Conservation (phyloP, 495 filamentous ascomycete species). For the Xylaria acuta region DNA sequence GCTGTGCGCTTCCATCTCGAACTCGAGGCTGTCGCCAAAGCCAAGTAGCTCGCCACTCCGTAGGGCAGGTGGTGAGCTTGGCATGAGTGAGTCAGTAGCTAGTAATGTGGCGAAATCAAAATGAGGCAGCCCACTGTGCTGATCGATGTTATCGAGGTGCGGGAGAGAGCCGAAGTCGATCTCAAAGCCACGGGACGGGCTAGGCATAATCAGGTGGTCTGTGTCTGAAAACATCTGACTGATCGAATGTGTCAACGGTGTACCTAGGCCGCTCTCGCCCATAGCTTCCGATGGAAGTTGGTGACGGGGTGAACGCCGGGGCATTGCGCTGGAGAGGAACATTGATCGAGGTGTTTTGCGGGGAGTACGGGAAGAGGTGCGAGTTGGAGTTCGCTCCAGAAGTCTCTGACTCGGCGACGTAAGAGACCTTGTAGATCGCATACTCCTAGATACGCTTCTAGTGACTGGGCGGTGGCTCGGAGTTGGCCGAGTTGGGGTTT, state of each 20-base stretch:
- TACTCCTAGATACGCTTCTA: constrained; percentile 60
- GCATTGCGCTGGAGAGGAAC: constrained; percentile 30
- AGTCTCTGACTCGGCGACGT: constrained; percentile 45
- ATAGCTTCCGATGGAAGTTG: constrained; percentile 48
- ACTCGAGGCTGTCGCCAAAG: constrained; percentile 27
- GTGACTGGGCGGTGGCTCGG: constrained; percentile 64
- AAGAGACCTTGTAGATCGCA: constrained; percentile 48
- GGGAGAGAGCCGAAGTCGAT: constrained; percentile 50
- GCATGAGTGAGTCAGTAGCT: constrained; percentile 57
- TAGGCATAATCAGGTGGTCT: constrained; percentile 50
- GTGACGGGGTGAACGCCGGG: constrained; percentile 37
- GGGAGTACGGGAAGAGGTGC: constrained; percentile 47
- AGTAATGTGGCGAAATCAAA: constrained; percentile 55
- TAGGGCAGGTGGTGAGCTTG: constrained; percentile 59
- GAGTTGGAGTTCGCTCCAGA: constrained; percentile 51
- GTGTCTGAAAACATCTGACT: constrained; percentile 64
- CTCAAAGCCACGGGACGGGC: constrained; percentile 43
- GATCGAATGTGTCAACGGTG: constrained; percentile 66
- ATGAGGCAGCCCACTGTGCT: constrained; percentile 34
- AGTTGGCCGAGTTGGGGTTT: constrained; percentile 63
- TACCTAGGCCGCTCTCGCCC: constrained; percentile 45
- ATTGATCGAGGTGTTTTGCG: constrained; percentile 43
- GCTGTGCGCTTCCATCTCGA: constrained; percentile 16
- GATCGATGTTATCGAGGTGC: constrained; percentile 47
- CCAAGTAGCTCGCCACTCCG: constrained; percentile 15